Evolutionary conservation across 208 protist genomes (phyloP), one percentile per base, ranked within the genome.

Genomic region (Trypanosoma vivax): DNA sequence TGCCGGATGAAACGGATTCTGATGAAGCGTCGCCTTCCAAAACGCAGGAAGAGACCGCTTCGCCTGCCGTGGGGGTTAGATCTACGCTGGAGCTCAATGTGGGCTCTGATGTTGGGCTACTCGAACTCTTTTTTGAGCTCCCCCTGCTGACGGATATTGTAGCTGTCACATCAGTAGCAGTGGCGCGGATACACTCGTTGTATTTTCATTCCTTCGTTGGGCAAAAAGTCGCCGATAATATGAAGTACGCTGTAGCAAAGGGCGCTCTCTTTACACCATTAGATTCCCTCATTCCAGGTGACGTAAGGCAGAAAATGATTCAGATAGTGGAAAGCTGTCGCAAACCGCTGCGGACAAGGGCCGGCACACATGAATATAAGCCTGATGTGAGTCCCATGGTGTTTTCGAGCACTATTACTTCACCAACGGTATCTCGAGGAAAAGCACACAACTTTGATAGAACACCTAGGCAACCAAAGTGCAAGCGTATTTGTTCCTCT

Each of bases 401-500:
- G 18, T 2, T 3, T 31, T 54, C 9, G 1, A 54, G 43, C 24
- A 5, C 3, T 31, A 14, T 5, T 31, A 28, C 27, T 25, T 28
- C 19, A 49, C 6, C 5, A 49, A n/a, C 9, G 14, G 5, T 31
- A 11, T 7, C 7, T 6, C 3, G 3, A 5, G 24, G 7, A n/a
- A n/a, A 25, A 41, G 31, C 34, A 39, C n/a, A n/a, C n/a, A n/a
- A n/a, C n/a, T n/a, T n/a, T n/a, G n/a, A n/a, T n/a, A 52, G 21
- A 34, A 18, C n/a, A n/a, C 3, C 4, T 29, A 6, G 27, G 30
- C 19, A 14, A 24, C 18, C 2, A 33, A 51, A 24, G 9, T 37
- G 24, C 13, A n/a, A 25, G 5, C 14, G 31, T 18, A 57, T 93
- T 24, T 69, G 60, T 54, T 65, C 79, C 3, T 50, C 73, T 1